Percentiles rank a stretch among this genome's conserved stretches.
Evolutionary conservation across 257 asterid genomes (phyloP).

Genomic region (Gardenia jasminoides): DNA sequence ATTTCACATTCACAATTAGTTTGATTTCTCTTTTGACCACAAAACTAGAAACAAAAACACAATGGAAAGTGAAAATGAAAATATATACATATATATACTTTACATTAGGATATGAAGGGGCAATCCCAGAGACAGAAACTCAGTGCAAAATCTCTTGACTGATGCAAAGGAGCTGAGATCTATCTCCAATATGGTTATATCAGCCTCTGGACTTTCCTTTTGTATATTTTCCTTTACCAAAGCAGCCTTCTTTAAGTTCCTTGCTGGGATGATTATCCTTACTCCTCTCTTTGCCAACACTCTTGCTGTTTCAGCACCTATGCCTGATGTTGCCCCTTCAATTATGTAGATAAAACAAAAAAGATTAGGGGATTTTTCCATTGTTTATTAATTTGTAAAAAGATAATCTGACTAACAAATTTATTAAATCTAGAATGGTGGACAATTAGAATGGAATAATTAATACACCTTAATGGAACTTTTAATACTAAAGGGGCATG

Average conservation of each 20-base stretch:
- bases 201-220: constrained; percentile 56
- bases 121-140: constrained; percentile 68
- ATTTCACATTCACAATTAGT: constrained; percentile 3
- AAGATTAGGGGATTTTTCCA: background rate
- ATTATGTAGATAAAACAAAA: background rate
- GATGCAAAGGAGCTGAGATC: constrained; percentile 87
- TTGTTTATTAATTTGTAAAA: background rate
- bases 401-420: background rate
- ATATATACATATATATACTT: constrained; percentile 39
- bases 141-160: constrained; percentile 68
- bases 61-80: background rate
- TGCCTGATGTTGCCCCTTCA: constrained; percentile 86
- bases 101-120: constrained; percentile 94
- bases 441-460: constrained; percentile 6
- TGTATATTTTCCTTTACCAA: constrained; percentile 54
- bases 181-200: constrained; percentile 60
- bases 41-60: background rate
- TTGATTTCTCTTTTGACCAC: background rate
- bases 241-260: constrained; percentile 63
- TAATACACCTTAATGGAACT: background rate
- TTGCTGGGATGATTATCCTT: constrained; percentile 71
- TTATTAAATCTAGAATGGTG: background rate
- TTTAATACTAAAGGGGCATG: constrained; percentile 11
- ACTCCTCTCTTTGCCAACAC: constrained; percentile 83
- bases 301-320: constrained; percentile 88